Percentiles rank a stretch among this genome's conserved stretches.
Conservation (phyloP, 345 rosid species). For the Arabis alpina region DNA sequence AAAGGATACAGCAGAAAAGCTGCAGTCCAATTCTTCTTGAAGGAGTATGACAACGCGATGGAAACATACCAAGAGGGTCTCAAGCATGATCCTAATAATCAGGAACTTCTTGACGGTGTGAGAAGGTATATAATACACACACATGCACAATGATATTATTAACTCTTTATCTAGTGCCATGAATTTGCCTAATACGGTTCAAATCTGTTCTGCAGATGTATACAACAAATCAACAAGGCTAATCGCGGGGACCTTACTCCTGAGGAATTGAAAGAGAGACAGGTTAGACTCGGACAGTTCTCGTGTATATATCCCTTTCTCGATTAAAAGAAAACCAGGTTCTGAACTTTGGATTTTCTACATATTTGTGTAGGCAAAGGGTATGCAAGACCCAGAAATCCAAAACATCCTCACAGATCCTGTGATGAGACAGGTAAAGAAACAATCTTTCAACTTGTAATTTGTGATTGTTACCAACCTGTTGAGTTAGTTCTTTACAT, state of each 20-base stretch:
- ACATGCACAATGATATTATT: not conserved
- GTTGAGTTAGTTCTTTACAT: not conserved
- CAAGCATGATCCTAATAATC: slow-evolving; percentile 81
- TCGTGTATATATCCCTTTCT: not conserved
- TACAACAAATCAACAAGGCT: slow-evolving; percentile 78
- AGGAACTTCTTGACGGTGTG: slow-evolving; percentile 81
- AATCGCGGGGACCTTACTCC: slow-evolving; percentile 89
- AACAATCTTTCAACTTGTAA: slow-evolving; percentile 19
- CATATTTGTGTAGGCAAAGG: slow-evolving; percentile 68
- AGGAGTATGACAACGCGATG: slow-evolving; percentile 83
- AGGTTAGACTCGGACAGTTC: slow-evolving; percentile 48
- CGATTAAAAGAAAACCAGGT: not conserved
- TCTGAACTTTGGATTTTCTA: not conserved
- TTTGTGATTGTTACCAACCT: not conserved
- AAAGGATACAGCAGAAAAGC: slow-evolving; percentile 94
- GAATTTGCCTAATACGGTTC: not conserved
- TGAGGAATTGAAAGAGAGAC: slow-evolving; percentile 94
- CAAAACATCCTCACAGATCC: slow-evolving; percentile 95
- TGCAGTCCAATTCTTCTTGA: slow-evolving; percentile 86
- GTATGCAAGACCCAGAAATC: slow-evolving; percentile 91
- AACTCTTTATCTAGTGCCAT: slow-evolving; percentile 6
- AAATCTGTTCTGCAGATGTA: slow-evolving; percentile 56
- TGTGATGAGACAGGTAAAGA: slow-evolving; percentile 87
- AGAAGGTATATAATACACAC: slow-evolving; percentile 55
- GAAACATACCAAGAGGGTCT: slow-evolving; percentile 86